A percentile compares a stretch with the other conserved stretches of the same genome.
phyloP scores from a whole-genome alignment of 345 rosid genomes.

The Eutrema heterophyllum region DNA sequence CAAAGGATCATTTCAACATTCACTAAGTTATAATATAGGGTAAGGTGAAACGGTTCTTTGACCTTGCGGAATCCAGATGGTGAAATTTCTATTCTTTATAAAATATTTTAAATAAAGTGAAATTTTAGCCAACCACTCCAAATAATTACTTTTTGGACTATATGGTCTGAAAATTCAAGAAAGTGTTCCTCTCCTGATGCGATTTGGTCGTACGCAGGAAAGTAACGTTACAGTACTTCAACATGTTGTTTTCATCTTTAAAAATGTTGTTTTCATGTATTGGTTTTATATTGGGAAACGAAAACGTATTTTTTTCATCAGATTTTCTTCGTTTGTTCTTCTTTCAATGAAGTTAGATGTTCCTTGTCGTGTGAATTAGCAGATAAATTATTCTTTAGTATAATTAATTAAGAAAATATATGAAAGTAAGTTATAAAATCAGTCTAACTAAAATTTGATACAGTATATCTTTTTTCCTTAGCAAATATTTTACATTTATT shows the following conservation, averaged over 20 bases:
- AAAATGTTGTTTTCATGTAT: constrained; percentile 5
- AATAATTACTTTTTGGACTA: constrained; percentile 13
- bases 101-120: background rate
- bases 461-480: background rate
- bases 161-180: background rate
- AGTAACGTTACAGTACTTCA: constrained; percentile 2
- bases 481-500: background rate
- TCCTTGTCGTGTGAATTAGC: background rate
- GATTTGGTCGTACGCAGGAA: constrained; percentile 19
- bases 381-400: background rate
- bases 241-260: background rate
- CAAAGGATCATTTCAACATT: constrained; percentile 2
- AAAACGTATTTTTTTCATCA: background rate
- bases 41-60: constrained; percentile 19
- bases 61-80: background rate
- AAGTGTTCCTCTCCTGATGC: background rate
- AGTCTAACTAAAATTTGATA: background rate
- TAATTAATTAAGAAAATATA: background rate
- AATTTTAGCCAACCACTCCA: background rate
- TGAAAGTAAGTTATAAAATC: background rate
- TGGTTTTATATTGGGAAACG: background rate
- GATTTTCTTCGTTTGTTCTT: background rate
- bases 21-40: constrained; percentile 4
- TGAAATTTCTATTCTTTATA: background rate
- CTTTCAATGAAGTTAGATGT: background rate